Evolutionary conservation across 208 protist species (phyloP).

Genomic region (Trypanosoma lewisi): DNA sequence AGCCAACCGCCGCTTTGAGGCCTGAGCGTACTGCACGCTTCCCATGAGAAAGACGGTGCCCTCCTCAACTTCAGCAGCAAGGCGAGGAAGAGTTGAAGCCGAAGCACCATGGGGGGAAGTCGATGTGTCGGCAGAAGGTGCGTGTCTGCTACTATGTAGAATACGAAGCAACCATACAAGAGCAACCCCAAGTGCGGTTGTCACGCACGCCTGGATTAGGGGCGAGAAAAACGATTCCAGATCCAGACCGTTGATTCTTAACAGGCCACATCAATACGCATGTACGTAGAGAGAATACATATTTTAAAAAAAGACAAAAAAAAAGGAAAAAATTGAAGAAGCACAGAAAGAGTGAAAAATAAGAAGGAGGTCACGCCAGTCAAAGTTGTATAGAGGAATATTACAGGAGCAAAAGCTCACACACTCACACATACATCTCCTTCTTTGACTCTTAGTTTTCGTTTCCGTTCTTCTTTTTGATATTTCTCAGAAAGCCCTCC

Average conservation of each 20-base stretch:
- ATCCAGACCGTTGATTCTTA: neutral
- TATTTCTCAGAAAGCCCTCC: too few relatives aligned
- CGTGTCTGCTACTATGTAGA: too few relatives aligned
- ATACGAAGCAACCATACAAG: constrained; percentile 8
- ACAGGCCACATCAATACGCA: neutral
- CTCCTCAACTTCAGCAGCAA: neutral
- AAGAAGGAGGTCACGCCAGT: too few relatives aligned
- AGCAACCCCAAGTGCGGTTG: constrained; percentile 9
- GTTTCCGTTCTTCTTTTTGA: too few relatives aligned
- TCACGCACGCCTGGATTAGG: constrained; percentile 17
- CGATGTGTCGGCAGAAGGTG: neutral
- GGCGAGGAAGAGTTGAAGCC: neutral
- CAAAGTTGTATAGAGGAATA: too few relatives aligned
- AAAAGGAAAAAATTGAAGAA: constrained; percentile 17
- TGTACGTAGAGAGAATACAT: neutral
- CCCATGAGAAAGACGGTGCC: constrained; percentile 58
- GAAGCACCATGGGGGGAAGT: neutral
- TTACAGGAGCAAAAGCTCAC: too few relatives aligned
- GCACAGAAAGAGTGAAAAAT: too few relatives aligned
- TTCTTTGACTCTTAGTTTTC: too few relatives aligned
- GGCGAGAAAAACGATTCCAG: constrained; percentile 1
- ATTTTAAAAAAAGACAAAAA: constrained; percentile 7
- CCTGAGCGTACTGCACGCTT: constrained; percentile 43
- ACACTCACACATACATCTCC: too few relatives aligned
- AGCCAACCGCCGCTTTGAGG: constrained; percentile 38